A percentile compares a stretch with the other conserved stretches of the same genome.
Evolutionary conservation across 495 filamentous ascomycete genomes (phyloP).

Genomic region (Penicillium paradoxum): DNA sequence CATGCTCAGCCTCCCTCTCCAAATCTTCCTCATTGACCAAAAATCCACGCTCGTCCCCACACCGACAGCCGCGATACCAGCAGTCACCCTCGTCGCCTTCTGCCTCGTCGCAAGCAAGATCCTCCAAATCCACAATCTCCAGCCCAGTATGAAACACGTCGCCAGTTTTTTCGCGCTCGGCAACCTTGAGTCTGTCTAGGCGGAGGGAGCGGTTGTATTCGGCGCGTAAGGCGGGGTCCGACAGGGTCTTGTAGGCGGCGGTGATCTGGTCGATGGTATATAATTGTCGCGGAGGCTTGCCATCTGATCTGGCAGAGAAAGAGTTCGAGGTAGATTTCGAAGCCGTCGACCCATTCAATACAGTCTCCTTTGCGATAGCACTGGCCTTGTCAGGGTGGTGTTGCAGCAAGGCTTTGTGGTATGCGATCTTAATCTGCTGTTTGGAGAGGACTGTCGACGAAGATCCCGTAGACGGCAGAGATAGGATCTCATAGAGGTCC

Average conservation of each 20-base stretch:
- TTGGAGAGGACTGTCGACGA: constrained; percentile 27
- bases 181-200: constrained; percentile 27
- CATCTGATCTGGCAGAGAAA: neutral
- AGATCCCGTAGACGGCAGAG: constrained; percentile 34
- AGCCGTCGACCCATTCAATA: neutral
- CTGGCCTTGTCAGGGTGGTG: constrained; percentile 77
- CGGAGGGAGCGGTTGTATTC: constrained; percentile 62
- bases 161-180: constrained; percentile 24
- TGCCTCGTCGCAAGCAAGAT: constrained; percentile 54
- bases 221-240: constrained; percentile 48
- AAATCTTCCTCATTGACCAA: constrained; percentile 65
- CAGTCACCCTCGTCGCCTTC: constrained; percentile 10
- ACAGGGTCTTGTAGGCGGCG: constrained; percentile 66
- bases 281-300: constrained; percentile 3
- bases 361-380: constrained; percentile 14
- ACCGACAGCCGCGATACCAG: constrained; percentile 74
- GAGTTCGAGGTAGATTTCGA: neutral
- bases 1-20: constrained; percentile 55
- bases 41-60: constrained; percentile 72
- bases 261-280: constrained; percentile 76
- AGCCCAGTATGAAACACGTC: constrained; percentile 59
- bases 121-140: constrained; percentile 81
- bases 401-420: constrained; percentile 68
- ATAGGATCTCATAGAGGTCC: constrained; percentile 53
- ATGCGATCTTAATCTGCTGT: constrained; percentile 64